These are phyloP conservation scores for Jacaranda copaia DNA, from an alignment of 257 asterid species.

Conservation along the genomic window DNA sequence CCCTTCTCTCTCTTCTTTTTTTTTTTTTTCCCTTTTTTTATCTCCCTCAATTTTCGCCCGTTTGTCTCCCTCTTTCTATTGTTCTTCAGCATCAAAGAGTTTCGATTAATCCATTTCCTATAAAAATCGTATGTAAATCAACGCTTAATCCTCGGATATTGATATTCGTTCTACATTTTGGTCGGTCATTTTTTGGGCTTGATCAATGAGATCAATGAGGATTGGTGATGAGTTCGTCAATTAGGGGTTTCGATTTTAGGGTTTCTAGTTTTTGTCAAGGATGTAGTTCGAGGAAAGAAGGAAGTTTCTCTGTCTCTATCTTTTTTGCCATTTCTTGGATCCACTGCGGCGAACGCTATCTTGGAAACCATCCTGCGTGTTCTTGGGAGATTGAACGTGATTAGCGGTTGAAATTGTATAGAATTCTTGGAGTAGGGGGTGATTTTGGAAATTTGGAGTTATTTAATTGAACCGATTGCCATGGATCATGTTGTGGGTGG, in stretches of 20 bases:
- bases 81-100: constrained; percentile 23
- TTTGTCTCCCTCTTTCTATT: constrained; percentile 16
- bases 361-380: constrained; percentile 5
- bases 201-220: constrained; percentile 43
- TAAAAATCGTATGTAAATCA: background rate
- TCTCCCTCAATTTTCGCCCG: constrained; percentile 38
- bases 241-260: constrained; percentile 55
- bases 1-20: constrained; percentile 31
- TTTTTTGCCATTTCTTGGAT: constrained; percentile 32
- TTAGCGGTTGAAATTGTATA: constrained; percentile 30
- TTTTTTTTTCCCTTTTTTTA: background rate
- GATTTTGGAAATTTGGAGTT: constrained; percentile 23
- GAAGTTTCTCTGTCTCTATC: constrained; percentile 20
- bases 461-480: constrained; percentile 38
- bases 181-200: constrained; percentile 19
- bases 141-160: constrained; percentile 8
- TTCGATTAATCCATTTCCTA: constrained; percentile 18
- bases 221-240: constrained; percentile 38
- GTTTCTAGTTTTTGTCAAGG: constrained; percentile 33
- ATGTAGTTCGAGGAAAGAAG: constrained; percentile 44
- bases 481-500: constrained; percentile 93
- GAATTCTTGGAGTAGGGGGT: constrained; percentile 18
- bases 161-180: constrained; percentile 16
- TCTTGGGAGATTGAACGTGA: constrained; percentile 21
- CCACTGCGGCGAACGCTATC: constrained; percentile 28